Base-by-base conservation (phyloP, 2,329 filamentous ascomycete species). In the Xylaria sp. region DNA sequence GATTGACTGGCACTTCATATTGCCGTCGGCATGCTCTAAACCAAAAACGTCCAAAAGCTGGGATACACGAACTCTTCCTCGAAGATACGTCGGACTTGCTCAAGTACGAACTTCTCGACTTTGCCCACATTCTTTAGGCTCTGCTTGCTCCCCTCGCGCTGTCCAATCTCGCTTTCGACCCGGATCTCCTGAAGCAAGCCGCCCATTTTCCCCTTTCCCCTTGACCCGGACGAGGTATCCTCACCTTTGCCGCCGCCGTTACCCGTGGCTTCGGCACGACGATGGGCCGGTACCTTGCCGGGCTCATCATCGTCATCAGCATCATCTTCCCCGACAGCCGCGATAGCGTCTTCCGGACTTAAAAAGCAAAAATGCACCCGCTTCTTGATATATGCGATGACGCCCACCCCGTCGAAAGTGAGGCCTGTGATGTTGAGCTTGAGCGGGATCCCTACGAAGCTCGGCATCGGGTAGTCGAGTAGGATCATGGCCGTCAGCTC, bases 41-140 rank as follows among this genome's bases (percentile, higher is more conserved):
- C 91, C 75, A 99, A 83, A 80, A 98, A 97, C 0, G 95, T 98
- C 94, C 95, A 98, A 81, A 97, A 98, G 80, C 94, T 97, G 53
- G 96, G 96, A 82, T 97, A 98, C 70, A 98, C 94, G 82, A 98
- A 96, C 80, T 99, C 96, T 78, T 98, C 96, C 81, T 99, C 96
- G 77, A 99, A 98, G 75, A 99, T 98, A 77, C 94, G 89, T 78
- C 95, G 90, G 70, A 99, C 96, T 81, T 98, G 95, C 79, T 98
- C 95, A 68, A 99, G 85, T 65, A 99, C 93, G 79, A 99, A 99
- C 76, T 93, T 92, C 83, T 99, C 96, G 66, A 99, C 96, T 85
- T 99, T 99, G 67, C 96, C 95, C 59, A 99, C 95, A 79, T 99
- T 99, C 85, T 97, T 98, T 68, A 99, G 83, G 56, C 95, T 96